Evolutionary conservation across 257 asterid species (phyloP).

Genomic region (Salvia miltiorrhiza): DNA sequence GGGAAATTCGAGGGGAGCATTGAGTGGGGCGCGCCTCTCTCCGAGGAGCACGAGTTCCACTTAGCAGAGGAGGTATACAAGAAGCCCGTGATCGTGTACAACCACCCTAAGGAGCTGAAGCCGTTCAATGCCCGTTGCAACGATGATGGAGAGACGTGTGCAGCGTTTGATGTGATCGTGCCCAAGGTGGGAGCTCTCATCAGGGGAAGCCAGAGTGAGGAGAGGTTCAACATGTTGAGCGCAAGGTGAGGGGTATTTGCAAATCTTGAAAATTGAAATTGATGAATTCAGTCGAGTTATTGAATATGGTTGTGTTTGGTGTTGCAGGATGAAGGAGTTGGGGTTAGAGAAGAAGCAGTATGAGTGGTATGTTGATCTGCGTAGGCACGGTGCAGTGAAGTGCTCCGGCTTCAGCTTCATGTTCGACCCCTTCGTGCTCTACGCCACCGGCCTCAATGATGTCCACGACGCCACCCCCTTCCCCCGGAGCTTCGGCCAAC

Average conservation of each 20-base stretch:
- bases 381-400: constrained; percentile 57
- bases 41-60: constrained; percentile 83
- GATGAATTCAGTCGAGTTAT: too few species aligned
- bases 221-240: constrained; percentile 46
- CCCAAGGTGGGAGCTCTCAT: constrained; percentile 82
- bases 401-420: constrained; percentile 62
- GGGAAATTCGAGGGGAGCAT: constrained; percentile 37
- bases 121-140: constrained; percentile 66
- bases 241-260: constrained; percentile 48
- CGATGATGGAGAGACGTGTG: constrained; percentile 69
- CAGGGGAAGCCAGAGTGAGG: constrained; percentile 87
- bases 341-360: constrained; percentile 58
- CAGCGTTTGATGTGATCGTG: constrained; percentile 67
- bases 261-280: too few species aligned
- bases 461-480: constrained; percentile 80
- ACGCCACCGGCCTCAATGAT: constrained; percentile 82
- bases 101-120: constrained; percentile 60
- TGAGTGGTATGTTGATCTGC: constrained; percentile 88
- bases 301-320: too few species aligned
- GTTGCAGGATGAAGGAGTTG: constrained; percentile 57
- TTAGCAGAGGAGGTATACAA: constrained; percentile 59
- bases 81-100: constrained; percentile 62
- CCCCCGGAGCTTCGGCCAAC: constrained; percentile 68
- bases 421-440: constrained; percentile 69
- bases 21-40: constrained; percentile 65